Conservation (phyloP, 176 grass and related monocot species). For the Oryza glaberrima region DNA sequence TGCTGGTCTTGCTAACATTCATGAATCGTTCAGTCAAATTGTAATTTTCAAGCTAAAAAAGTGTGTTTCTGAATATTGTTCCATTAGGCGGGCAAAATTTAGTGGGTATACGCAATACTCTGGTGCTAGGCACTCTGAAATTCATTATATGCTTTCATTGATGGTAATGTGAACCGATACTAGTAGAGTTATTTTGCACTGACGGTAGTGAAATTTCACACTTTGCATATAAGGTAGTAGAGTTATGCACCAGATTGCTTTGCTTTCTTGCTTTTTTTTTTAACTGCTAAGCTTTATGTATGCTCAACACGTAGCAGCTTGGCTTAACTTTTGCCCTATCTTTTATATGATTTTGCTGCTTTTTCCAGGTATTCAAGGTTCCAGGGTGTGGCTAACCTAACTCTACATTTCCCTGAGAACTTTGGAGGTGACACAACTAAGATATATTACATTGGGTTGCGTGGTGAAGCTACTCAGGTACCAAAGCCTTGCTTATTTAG, state of each 20-base stretch:
- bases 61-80: background rate
- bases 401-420: conserved; percentile 97
- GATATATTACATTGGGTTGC: conserved; percentile 97
- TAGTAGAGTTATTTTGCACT: background rate
- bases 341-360: conserved; percentile 1
- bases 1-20: background rate
- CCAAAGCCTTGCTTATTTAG: conserved; percentile 8
- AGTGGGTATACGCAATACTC: background rate
- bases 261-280: conserved; percentile 17
- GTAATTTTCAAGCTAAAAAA: background rate
- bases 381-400: conserved; percentile 95
- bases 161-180: conserved; percentile 14
- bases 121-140: conserved; percentile 15
- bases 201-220: background rate
- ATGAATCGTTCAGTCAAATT: conserved; percentile 22
- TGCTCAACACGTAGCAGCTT: background rate
- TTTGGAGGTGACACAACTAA: conserved; percentile 89
- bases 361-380: conserved; percentile 89
- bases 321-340: background rate
- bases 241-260: background rate
- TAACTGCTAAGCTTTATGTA: conserved; percentile 4
- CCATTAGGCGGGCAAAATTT: background rate
- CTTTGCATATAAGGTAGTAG: background rate
- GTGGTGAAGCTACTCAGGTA: conserved; percentile 99
- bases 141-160: background rate